Conservation (phyloP, 2,329 filamentous ascomycete species). For the Pseudogymnoascus sp. region DNA sequence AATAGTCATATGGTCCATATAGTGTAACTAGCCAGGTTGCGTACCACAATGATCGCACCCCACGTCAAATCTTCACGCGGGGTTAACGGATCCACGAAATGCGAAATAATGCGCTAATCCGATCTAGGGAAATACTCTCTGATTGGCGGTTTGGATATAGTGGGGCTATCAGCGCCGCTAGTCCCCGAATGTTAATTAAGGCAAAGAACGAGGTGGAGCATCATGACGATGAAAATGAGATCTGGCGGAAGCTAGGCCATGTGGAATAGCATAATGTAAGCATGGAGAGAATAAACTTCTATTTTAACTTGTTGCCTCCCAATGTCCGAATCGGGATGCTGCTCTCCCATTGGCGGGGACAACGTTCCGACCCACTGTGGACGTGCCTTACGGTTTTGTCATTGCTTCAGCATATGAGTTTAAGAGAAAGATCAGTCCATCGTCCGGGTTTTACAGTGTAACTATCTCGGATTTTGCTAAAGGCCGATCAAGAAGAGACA, state of each 20-base stretch:
- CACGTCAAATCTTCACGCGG: not conserved
- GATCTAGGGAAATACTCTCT: constrained; percentile 6
- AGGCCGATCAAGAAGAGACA: not conserved
- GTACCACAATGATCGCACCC: not conserved
- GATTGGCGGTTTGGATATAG: not conserved
- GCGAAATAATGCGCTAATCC: not conserved
- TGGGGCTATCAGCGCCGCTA: not conserved
- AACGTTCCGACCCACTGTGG: not conserved
- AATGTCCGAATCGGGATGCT: not conserved
- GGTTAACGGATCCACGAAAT: constrained; percentile 1
- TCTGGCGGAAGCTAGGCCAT: no score
- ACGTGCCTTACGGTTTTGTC: not conserved
- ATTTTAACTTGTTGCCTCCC: not conserved
- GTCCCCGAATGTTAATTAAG: not conserved
- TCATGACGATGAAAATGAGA: not conserved
- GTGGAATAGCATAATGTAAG: not conserved
- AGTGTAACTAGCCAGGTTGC: not conserved
- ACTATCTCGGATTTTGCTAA: constrained; percentile 10
- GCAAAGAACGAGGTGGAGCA: not conserved
- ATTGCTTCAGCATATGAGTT: not conserved
- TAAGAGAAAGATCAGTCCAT: not conserved
- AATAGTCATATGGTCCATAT: not conserved
- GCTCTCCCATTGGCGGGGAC: not conserved
- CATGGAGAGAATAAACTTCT: not conserved
- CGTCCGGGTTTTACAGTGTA: not conserved